Conservation (phyloP, 148 eudicot species). For the Spergularia marina region DNA sequence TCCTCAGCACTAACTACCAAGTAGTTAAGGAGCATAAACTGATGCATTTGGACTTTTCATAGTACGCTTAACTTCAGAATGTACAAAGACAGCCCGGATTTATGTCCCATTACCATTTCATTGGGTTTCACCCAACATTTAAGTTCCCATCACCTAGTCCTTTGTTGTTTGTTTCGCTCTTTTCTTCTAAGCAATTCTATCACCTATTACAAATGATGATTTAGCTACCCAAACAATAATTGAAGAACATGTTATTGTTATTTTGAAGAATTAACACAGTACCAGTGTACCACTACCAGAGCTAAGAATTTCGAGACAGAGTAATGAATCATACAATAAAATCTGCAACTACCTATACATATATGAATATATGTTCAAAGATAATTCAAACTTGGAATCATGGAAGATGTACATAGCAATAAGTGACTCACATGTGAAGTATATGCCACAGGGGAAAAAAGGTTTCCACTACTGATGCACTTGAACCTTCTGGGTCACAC, state of each 20-base stretch:
- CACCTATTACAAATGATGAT: not conserved
- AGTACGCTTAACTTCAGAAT: not conserved
- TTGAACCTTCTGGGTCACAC: slow-evolving; percentile 17
- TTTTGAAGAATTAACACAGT: not conserved
- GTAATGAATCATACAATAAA: slow-evolving; percentile 21
- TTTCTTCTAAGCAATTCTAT: not conserved
- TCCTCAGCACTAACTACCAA: no score
- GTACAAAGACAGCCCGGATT: not conserved
- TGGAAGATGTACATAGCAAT: slow-evolving; percentile 31
- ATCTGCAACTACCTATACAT: slow-evolving; percentile 28
- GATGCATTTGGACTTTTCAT: not conserved
- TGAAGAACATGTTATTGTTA: slow-evolving; percentile 3
- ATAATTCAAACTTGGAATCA: slow-evolving; percentile 25
- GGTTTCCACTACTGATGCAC: slow-evolving; percentile 27
- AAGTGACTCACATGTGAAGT: slow-evolving; percentile 44
- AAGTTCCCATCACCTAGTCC: no score
- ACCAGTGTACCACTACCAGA: slow-evolving; percentile 2
- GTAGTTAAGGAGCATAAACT: not conserved
- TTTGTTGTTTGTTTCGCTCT: no score
- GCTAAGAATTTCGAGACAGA: not conserved
- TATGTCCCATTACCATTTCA: not conserved
- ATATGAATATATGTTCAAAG: slow-evolving; percentile 5
- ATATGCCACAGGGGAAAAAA: slow-evolving; percentile 23
- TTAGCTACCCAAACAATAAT: not conserved
- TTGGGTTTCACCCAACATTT: not conserved